A percentile compares a stretch with the other conserved stretches of the same genome.
These are phyloP conservation scores for Erodium maritimum DNA, from an alignment of 345 rosid species.

Conservation along the genomic window DNA sequence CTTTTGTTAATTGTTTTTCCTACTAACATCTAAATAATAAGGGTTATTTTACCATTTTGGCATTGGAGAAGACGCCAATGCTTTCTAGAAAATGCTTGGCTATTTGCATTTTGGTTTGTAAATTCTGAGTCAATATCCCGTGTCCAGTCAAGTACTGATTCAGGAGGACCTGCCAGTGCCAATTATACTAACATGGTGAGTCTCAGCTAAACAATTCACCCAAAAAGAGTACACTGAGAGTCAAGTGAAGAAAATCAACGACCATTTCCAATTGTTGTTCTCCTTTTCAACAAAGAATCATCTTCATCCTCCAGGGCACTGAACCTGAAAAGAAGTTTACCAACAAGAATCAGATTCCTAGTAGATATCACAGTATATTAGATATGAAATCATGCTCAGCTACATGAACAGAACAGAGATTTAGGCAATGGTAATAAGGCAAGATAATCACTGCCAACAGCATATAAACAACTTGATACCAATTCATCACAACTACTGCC, in stretches of 20 bases:
- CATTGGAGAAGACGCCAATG: constrained; percentile 99
- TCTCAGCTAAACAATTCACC: constrained; percentile 8
- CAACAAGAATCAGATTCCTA: background rate
- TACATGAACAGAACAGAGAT: background rate
- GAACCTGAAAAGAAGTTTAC: constrained; percentile 33
- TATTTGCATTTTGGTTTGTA: constrained; percentile 55
- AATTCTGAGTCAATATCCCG: constrained; percentile 63
- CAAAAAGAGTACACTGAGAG: constrained; percentile 8
- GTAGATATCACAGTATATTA: background rate
- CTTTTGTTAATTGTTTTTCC: constrained; percentile 4
- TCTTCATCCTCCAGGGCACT: constrained; percentile 92
- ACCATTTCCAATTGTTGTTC: constrained; percentile 98
- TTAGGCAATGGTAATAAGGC: background rate
- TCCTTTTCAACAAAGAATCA: constrained; percentile 45
- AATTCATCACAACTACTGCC: too few species aligned
- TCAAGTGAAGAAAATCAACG: constrained; percentile 8
- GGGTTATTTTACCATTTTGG: constrained; percentile 69
- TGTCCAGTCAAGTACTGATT: constrained; percentile 80
- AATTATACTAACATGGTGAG: constrained; percentile 12
- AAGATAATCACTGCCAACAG: background rate
- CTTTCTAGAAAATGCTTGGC: constrained; percentile 90
- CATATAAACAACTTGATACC: background rate
- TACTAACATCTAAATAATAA: constrained; percentile 9
- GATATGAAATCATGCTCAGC: background rate
- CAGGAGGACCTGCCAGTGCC: constrained; percentile 68